phyloP scores from a whole-genome alignment of 305 asterid species.

The Coffea humblotiana region DNA sequence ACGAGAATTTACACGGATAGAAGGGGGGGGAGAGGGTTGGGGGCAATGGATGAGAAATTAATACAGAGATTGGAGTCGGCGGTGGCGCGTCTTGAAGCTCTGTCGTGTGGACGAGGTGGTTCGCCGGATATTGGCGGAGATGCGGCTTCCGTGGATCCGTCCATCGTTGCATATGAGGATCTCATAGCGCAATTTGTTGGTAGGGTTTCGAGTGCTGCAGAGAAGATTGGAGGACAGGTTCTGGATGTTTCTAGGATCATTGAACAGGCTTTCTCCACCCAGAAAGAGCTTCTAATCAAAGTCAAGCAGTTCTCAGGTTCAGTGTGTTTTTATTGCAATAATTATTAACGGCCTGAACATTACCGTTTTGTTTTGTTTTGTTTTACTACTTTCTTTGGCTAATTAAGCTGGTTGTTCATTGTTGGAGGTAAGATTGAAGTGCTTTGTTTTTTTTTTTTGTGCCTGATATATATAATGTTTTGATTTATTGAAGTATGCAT shows the following conservation, averaged over 20 bases:
- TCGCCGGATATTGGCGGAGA: slow-evolving; percentile 39
- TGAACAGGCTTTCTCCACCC: slow-evolving; percentile 60
- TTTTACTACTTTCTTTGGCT: neutral
- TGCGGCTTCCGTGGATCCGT: slow-evolving; percentile 66
- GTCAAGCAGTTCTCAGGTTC: slow-evolving; percentile 75
- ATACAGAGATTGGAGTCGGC: slow-evolving; percentile 89
- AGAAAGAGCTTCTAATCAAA: slow-evolving; percentile 76
- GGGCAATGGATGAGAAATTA: slow-evolving; percentile 59
- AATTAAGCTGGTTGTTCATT: neutral
- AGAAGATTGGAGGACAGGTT: slow-evolving; percentile 91
- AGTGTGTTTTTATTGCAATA: slow-evolving; percentile 1
- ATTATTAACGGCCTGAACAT: neutral
- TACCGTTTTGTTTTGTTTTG: neutral
- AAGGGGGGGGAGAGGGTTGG: slow-evolving; percentile 10
- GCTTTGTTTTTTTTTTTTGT: neutral
- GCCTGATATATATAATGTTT: neutral
- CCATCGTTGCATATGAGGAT: slow-evolving; percentile 79
- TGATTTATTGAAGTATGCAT: neutral
- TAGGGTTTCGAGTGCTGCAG: slow-evolving; percentile 62
- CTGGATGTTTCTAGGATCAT: slow-evolving; percentile 61
- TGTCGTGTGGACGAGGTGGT: slow-evolving; percentile 47
- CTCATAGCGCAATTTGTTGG: slow-evolving; percentile 59
- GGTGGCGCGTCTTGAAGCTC: slow-evolving; percentile 78
- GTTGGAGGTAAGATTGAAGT: neutral
- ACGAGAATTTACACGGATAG: neutral